phyloP scores from a whole-genome alignment of 2,329 filamentous ascomycete genomes.

The Aspergillus ibericus region DNA sequence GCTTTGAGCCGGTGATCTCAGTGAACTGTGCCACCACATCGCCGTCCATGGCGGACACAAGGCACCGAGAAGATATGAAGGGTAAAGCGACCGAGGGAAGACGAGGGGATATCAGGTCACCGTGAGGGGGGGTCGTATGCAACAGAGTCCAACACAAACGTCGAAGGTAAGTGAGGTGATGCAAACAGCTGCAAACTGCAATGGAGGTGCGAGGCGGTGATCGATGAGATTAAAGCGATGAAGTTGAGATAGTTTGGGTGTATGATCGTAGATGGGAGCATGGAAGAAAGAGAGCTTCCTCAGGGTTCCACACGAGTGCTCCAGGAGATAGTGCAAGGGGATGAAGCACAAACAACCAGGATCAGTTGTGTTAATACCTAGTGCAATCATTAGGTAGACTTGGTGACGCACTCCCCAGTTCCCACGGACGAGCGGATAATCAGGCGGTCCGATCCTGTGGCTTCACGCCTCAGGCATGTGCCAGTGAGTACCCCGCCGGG shows the following conservation, averaged over 20 bases:
- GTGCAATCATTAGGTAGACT: not conserved
- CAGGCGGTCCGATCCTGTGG: not conserved
- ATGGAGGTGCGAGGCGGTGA: constrained; percentile 6
- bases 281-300: not conserved
- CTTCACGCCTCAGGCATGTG: not conserved
- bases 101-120: constrained; percentile 4
- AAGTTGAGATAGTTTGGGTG: not conserved
- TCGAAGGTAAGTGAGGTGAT: constrained; percentile 14
- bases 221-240: not conserved
- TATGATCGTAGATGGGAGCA: not conserved
- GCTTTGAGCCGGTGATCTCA: constrained; percentile 73
- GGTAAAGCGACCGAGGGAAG: not conserved
- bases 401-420: constrained; percentile 1
- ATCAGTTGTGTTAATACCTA: not conserved
- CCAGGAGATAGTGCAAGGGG: not conserved
- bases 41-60: constrained; percentile 60
- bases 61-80: not conserved
- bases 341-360: not conserved
- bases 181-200: constrained; percentile 35
- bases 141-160: constrained; percentile 6
- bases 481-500: not conserved
- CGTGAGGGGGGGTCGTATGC: not conserved
- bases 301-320: not conserved
- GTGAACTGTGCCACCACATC: constrained; percentile 73
- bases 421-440: not conserved